phyloP scores from a whole-genome alignment of 257 asterid genomes.

The Nicotiana tabacum region DNA sequence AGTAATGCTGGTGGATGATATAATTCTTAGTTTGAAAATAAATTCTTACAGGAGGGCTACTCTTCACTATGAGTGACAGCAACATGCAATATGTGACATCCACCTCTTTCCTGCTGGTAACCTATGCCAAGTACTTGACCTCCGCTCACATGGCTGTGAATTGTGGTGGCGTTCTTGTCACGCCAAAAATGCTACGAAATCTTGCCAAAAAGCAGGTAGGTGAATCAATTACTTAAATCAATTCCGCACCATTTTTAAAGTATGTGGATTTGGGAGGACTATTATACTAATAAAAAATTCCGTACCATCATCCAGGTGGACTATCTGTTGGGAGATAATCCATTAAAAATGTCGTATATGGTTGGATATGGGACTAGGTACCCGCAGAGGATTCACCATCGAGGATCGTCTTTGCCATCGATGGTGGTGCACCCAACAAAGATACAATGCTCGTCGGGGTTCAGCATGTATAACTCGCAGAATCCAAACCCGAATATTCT shows the following conservation, averaged over 20 bases:
- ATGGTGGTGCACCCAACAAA: slow-evolving; percentile 19
- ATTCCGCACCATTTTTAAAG: no score
- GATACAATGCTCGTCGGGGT: slow-evolving; percentile 34
- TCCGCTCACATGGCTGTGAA: slow-evolving; percentile 13
- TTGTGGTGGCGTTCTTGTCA: slow-evolving; percentile 16
- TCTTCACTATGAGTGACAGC: slow-evolving; percentile 23
- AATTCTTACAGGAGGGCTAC: slow-evolving; percentile 23
- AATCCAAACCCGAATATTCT: slow-evolving; percentile 35
- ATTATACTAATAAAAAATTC: no score
- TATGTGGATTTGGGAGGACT: neutral
- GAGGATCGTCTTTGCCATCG: slow-evolving; percentile 42
- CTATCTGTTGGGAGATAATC: slow-evolving; percentile 45
- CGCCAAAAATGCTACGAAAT: slow-evolving; percentile 17
- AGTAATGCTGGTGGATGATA: neutral
- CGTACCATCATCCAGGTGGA: slow-evolving; percentile 18
- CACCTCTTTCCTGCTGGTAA: slow-evolving; percentile 32
- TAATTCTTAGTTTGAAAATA: no score
- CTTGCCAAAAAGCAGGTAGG: slow-evolving; percentile 37
- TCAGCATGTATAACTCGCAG: slow-evolving; percentile 26
- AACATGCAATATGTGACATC: slow-evolving; percentile 31
- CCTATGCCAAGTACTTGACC: slow-evolving; percentile 30
- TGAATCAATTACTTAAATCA: neutral
- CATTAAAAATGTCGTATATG: slow-evolving; percentile 39
- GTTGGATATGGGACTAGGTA: slow-evolving; percentile 40
- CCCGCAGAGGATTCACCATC: slow-evolving; percentile 46